Percentiles rank a stretch among this genome's conserved stretches.
phyloP scores from a whole-genome alignment of 1,284 basidiomycete genomes.

The Moesziomyces sp. region DNA sequence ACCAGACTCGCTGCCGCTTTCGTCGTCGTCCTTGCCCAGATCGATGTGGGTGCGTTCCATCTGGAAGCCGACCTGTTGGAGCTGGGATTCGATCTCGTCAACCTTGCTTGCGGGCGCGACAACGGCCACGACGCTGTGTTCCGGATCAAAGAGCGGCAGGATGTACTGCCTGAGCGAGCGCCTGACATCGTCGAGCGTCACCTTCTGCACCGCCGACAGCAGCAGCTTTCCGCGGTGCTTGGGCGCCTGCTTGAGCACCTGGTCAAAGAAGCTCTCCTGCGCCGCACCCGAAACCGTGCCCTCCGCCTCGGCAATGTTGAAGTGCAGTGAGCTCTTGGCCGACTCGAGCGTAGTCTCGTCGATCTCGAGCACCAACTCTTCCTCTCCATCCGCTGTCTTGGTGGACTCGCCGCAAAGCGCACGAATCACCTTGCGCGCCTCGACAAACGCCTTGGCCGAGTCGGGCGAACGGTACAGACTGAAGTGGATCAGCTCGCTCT shows the following conservation, averaged over 20 bases:
- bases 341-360: conserved; percentile 87
- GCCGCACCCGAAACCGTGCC: conserved; percentile 87
- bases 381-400: conserved; percentile 67
- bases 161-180: conserved; percentile 79
- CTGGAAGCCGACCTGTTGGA: conserved; percentile 79
- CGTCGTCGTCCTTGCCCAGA: conserved; percentile 69
- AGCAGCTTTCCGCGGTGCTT: conserved; percentile 57
- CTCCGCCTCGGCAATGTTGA: conserved; percentile 80
- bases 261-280: conserved; percentile 60
- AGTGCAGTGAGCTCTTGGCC: conserved; percentile 91
- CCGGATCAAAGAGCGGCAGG: conserved; percentile 84
- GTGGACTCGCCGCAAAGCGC: conserved; percentile 62
- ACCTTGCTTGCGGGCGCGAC: conserved; percentile 84
- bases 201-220: conserved; percentile 70
- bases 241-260: conserved; percentile 49
- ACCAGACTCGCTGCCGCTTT: conserved; percentile 15
- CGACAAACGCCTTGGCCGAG: conserved; percentile 82
- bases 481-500: conserved; percentile 84
- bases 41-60: conserved; percentile 80
- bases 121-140: conserved; percentile 81
- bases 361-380: conserved; percentile 70
- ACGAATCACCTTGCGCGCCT: conserved; percentile 73
- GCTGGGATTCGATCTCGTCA: conserved; percentile 77
- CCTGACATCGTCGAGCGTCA: conserved; percentile 82
- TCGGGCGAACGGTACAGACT: conserved; percentile 83